Evolutionary conservation across 2,329 filamentous ascomycete genomes (phyloP), one percentile per base, ranked within the genome.

Genomic region (Epichloe sp.): DNA sequence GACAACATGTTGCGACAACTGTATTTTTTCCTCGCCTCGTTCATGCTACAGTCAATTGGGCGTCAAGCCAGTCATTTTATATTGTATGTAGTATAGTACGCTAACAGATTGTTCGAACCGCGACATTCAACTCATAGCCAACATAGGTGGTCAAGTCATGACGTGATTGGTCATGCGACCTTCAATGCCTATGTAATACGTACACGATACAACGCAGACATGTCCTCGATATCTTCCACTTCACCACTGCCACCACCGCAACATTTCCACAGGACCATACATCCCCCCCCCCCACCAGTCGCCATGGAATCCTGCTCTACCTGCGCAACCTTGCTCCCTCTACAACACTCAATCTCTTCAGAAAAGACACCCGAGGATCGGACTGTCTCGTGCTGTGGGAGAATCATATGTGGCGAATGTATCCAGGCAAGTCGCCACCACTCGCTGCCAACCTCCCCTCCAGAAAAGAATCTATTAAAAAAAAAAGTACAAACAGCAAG

Each of bases 391-490:
- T 91, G 87, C 65, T 91, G 86, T 64, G 71, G 71, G 44, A 77
- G 86, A 50, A 71, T 80, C 40, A 85, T 91, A 60, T 93, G 86
- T 66, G 79, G 80, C 15, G 72, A 71, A 54, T 91, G 86, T 66
- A 77, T 87, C 59, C 69, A 78, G 62, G 82, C 80, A 64, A 46
- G 74, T 68, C 50, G 37, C 35, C 44, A 44, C 38, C 26, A 26
- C 38, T 17, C 36, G 3, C 10, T 40, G 37, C 31, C 31, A 31
- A 8, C 31, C 31, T 31, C 31, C 3, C 31, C 8, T 4, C 26
- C 31, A 1, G 10, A 31, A 31, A 10, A 31, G 31, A 11, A 31
- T 31, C 26, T 10, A 31, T 4, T 11, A 4, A 10, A 31, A 10
- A 11, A 11, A 31, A 3, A 21, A 3, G 3, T 21, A 21, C 19